Percentiles rank a stretch among this genome's conserved stretches.
These are phyloP conservation scores for Pleurotus sapidus DNA, from an alignment of 768 basidiomycete genomes.

Conservation along the genomic window DNA sequence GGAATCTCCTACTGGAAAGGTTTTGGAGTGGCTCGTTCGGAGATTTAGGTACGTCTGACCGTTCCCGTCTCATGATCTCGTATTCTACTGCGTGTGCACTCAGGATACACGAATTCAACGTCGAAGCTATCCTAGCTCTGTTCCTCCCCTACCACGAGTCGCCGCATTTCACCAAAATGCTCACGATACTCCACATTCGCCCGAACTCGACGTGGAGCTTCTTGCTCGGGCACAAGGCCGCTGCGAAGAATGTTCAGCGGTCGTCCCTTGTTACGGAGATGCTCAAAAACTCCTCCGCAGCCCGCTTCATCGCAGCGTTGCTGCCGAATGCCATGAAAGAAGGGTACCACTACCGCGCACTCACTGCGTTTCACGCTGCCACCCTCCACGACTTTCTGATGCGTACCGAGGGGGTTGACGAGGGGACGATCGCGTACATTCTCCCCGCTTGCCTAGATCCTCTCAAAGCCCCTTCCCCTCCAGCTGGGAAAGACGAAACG, in stretches of 20 bases:
- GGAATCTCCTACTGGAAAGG: constrained; percentile 76
- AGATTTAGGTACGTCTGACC: constrained; percentile 71
- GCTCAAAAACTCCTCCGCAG: constrained; percentile 64
- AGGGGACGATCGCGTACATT: constrained; percentile 62
- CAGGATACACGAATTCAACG: constrained; percentile 93
- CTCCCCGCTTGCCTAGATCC: constrained; percentile 64
- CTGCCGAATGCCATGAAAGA: constrained; percentile 59
- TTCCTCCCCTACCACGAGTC: constrained; percentile 97
- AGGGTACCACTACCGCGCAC: constrained; percentile 55
- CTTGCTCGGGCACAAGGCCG: constrained; percentile 72
- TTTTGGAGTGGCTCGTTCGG: constrained; percentile 93
- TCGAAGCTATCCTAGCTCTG: constrained; percentile 68
- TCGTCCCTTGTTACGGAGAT: constrained; percentile 74
- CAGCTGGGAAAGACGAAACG: constrained; percentile 47
- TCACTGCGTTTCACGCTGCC: constrained; percentile 82
- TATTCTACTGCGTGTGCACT: constrained; percentile 2
- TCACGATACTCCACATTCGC: constrained; percentile 77
- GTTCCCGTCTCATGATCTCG: neutral
- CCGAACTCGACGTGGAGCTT: constrained; percentile 64
- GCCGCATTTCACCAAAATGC: constrained; percentile 90
- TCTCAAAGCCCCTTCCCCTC: constrained; percentile 29
- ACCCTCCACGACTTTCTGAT: constrained; percentile 78
- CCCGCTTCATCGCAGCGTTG: constrained; percentile 67
- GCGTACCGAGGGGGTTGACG: constrained; percentile 52
- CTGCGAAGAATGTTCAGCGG: constrained; percentile 73